Conservation (phyloP, 2,329 filamentous ascomycete genomes). For the Venturia asperata region DNA sequence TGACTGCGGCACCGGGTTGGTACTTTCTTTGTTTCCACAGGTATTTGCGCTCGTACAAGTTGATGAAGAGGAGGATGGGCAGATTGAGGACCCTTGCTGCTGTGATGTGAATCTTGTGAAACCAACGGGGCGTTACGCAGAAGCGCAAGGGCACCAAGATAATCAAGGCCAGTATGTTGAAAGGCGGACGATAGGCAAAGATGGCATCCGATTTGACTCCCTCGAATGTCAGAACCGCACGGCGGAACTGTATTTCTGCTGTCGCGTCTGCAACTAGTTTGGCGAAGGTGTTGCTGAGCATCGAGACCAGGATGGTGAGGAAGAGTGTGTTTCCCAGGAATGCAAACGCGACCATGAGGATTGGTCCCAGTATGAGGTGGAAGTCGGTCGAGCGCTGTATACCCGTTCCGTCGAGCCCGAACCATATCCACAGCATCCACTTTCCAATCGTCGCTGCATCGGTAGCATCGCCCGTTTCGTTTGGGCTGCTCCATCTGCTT, state of each 20-base stretch:
- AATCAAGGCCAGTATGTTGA: conserved; percentile 72
- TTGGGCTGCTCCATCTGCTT: conserved; percentile 36
- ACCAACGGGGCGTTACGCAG: conserved; percentile 72
- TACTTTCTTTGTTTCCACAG: conserved; percentile 52
- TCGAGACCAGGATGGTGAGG: conserved; percentile 81
- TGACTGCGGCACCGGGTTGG: conserved; percentile 31
- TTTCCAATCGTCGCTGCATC: conserved; percentile 65
- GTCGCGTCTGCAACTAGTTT: conserved; percentile 69
- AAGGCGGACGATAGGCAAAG: conserved; percentile 74
- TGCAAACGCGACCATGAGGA: conserved; percentile 74
- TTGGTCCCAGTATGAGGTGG: conserved; percentile 70
- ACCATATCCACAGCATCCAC: conserved; percentile 94
- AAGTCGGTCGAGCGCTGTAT: conserved; percentile 57
- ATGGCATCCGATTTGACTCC: conserved; percentile 79
- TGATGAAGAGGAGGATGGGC: conserved; percentile 65
- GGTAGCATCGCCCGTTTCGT: conserved; percentile 34
- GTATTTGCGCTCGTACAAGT: conserved; percentile 60
- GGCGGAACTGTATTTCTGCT: conserved; percentile 76
- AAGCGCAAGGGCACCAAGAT: conserved; percentile 71
- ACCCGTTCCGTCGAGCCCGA: conserved; percentile 66
- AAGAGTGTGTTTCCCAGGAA: conserved; percentile 84
- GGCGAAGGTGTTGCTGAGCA: conserved; percentile 77
- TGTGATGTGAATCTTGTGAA: conserved; percentile 81
- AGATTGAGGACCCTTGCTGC: conserved; percentile 67
- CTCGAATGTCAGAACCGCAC: conserved; percentile 74